Percentiles rank a stretch among this genome's conserved stretches.
Conservation (phyloP, 2,329 filamentous ascomycete species). For the Exophiala spinifera region DNA sequence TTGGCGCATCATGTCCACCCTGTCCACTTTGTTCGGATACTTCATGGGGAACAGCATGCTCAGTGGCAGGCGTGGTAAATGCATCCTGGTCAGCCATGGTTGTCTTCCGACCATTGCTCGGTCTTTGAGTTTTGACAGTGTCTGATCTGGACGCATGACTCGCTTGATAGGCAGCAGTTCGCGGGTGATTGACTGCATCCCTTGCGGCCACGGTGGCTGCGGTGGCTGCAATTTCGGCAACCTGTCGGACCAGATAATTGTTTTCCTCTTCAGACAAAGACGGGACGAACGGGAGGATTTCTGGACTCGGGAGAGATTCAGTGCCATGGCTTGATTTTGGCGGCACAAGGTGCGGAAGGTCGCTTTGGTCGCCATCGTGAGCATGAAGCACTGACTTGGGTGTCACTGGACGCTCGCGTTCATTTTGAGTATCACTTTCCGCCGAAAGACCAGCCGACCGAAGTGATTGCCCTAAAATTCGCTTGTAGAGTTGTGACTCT, state of each 20-base stretch:
- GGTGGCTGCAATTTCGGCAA: constrained; percentile 90
- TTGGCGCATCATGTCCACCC: constrained; percentile 94
- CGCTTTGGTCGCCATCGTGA: constrained; percentile 6
- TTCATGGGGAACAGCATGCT: constrained; percentile 29
- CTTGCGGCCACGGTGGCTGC: constrained; percentile 82
- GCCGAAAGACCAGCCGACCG: constrained; percentile 72
- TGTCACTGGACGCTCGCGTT: constrained; percentile 29
- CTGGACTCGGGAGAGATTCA: constrained; percentile 43
- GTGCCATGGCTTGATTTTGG: constrained; percentile 56
- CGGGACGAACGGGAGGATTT: constrained; percentile 45
- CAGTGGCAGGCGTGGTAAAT: constrained; percentile 50
- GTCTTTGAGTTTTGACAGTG: constrained; percentile 30
- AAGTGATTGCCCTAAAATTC: constrained; percentile 85
- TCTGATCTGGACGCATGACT: constrained; percentile 34
- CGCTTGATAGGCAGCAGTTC: constrained; percentile 47
- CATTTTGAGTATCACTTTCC: constrained; percentile 40
- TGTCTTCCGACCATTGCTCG: constrained; percentile 34
- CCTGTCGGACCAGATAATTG: constrained; percentile 73
- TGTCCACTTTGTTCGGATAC: constrained; percentile 35
- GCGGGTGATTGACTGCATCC: constrained; percentile 60
- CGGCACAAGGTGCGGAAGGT: constrained; percentile 67
- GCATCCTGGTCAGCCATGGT: constrained; percentile 35
- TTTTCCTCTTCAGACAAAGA: constrained; percentile 81
- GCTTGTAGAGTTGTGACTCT: constrained; percentile 86
- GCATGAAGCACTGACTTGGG: constrained; percentile 33